Percentiles rank a stretch among this genome's conserved stretches.
Evolutionary conservation across 805 yeast genomes (phyloP).

Genomic region (Teunomyces stri): DNA sequence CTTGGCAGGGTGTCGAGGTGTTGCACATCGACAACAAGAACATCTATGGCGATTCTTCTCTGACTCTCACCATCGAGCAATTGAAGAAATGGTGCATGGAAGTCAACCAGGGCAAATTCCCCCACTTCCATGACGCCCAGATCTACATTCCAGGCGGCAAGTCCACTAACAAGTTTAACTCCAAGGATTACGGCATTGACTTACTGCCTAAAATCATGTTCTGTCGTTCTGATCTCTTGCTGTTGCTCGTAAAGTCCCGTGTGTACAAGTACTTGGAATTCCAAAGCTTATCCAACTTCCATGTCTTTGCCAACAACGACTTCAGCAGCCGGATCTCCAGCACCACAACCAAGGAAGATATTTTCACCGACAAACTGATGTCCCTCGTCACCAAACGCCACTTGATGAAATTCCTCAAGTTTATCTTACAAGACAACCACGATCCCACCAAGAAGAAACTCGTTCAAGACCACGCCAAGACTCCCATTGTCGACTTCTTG

Average conservation of each 20-base stretch:
- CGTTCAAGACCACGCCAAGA: slow-evolving; percentile 55
- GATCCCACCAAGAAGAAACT: slow-evolving; percentile 60
- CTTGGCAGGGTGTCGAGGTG: slow-evolving; percentile 98
- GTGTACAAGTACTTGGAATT: slow-evolving; percentile 91
- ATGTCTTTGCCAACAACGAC: slow-evolving; percentile 88
- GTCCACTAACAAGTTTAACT: slow-evolving; percentile 50
- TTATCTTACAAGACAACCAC: slow-evolving; percentile 56
- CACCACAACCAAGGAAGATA: slow-evolving; percentile 76
- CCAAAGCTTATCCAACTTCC: slow-evolving; percentile 83
- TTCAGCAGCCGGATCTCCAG: slow-evolving; percentile 78
- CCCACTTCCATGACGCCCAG: slow-evolving; percentile 65
- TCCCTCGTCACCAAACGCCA: slow-evolving; percentile 73
- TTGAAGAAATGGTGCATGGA: slow-evolving; percentile 76
- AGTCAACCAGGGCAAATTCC: slow-evolving; percentile 50
- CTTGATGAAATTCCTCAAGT: slow-evolving; percentile 89
- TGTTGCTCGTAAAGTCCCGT: slow-evolving; percentile 74
- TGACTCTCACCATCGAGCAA: slow-evolving; percentile 86
- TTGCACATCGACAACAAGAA: slow-evolving; percentile 82
- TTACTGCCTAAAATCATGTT: slow-evolving; percentile 83
- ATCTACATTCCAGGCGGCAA: slow-evolving; percentile 66
- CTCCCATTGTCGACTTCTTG: slow-evolving; percentile 60
- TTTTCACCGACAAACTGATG: slow-evolving; percentile 83
- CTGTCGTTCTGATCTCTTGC: slow-evolving; percentile 83
- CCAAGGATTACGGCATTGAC: slow-evolving; percentile 84
- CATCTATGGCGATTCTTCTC: slow-evolving; percentile 85